Conservation (phyloP, 192 early-diverging fungal genomes). For the Backusella morwellensis region DNA sequence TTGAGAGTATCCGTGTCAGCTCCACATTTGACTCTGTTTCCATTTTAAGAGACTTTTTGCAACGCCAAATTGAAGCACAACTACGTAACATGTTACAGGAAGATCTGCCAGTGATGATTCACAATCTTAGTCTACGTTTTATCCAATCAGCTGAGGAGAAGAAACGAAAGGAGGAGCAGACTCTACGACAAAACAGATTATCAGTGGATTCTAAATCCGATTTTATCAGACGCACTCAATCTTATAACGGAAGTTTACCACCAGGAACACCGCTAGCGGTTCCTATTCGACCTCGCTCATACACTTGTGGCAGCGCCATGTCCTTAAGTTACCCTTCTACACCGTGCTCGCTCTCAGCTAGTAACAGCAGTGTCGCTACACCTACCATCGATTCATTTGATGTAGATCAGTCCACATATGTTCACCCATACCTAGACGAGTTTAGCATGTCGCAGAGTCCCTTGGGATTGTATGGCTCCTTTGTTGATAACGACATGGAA, state of each 20-base stretch:
- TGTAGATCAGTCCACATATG: not conserved
- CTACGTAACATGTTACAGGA: conserved; percentile 90
- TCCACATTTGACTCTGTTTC: conserved; percentile 97
- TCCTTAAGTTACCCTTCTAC: not conserved
- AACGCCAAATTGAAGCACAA: conserved; percentile 87
- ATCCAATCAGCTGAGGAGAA: conserved; percentile 57
- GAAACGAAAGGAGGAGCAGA: conserved; percentile 20
- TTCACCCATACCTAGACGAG: not conserved
- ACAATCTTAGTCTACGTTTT: conserved; percentile 78
- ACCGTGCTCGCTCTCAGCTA: not conserved
- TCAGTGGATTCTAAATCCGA: not conserved
- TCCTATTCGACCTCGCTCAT: not conserved
- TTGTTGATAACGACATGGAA: not conserved
- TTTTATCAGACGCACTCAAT: not conserved
- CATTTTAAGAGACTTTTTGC: conserved; percentile 83
- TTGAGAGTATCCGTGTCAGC: conserved; percentile 90
- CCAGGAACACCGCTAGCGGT: not conserved
- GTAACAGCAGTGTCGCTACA: not conserved
- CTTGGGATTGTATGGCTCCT: not conserved
- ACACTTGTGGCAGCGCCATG: not conserved
- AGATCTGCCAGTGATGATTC: conserved; percentile 90
- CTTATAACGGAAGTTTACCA: not conserved
- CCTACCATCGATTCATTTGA: not conserved
- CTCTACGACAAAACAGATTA: not conserved
- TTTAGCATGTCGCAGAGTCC: not conserved